Percentiles rank a stretch among this genome's conserved stretches.
These are phyloP conservation scores for Peniophora sp. DNA, from an alignment of 1,284 basidiomycete genomes.

Conservation along the genomic window DNA sequence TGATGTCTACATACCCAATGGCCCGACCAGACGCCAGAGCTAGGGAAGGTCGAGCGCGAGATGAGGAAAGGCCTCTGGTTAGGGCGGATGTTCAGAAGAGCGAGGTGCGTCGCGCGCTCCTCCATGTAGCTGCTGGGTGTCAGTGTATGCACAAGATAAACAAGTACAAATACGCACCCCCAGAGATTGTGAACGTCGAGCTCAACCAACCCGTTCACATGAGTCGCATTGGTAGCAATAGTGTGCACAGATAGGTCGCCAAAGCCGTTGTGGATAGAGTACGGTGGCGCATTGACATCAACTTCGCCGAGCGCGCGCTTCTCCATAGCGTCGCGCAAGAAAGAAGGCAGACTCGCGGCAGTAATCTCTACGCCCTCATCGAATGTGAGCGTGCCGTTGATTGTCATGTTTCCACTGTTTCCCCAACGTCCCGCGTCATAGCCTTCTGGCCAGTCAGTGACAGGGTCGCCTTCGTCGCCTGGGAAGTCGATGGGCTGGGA, in stretches of 20 bases:
- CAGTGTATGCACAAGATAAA: no score
- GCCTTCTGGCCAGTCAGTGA: constrained; percentile 55
- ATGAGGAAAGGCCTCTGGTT: constrained; percentile 61
- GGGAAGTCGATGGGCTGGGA: constrained; percentile 40
- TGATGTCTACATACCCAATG: constrained; percentile 15
- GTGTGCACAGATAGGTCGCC: constrained; percentile 41
- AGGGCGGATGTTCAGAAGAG: constrained; percentile 41
- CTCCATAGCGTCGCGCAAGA: background rate
- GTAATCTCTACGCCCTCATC: constrained; percentile 11
- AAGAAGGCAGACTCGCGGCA: background rate
- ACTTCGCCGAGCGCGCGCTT: constrained; percentile 38
- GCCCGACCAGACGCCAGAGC: constrained; percentile 15
- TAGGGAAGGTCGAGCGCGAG: constrained; percentile 32
- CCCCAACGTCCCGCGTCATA: constrained; percentile 59
- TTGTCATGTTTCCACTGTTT: constrained; percentile 65
- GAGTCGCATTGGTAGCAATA: constrained; percentile 56
- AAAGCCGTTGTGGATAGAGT: constrained; percentile 63
- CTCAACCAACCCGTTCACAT: constrained; percentile 44
- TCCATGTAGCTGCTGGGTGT: constrained; percentile 35
- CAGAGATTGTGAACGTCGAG: constrained; percentile 61
- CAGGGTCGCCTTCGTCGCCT: constrained; percentile 40
- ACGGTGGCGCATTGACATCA: constrained; percentile 52
- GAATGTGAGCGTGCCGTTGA: constrained; percentile 59
- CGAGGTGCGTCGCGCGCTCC: constrained; percentile 50
- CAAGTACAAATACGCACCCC: constrained; percentile 26